A percentile compares a stretch with the other conserved stretches of the same genome.
phyloP scores from a whole-genome alignment of 441 rosid genomes.

The Daphne laureola region DNA sequence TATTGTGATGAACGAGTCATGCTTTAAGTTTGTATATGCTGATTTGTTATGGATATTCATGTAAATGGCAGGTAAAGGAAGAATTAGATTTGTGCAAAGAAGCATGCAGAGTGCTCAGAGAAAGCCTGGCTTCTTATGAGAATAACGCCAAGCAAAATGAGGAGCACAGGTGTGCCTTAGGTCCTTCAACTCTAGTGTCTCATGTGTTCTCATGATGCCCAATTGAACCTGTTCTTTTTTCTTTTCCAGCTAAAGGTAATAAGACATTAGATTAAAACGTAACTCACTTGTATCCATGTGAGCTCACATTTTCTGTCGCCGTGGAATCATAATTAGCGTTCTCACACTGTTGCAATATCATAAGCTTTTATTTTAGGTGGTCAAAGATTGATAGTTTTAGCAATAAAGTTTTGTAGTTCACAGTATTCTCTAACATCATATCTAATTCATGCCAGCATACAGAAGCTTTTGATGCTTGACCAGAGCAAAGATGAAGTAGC shows the following conservation, averaged over 20 bases:
- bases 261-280: no score
- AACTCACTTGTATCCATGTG: no score
- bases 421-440: no score
- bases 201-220: neutral
- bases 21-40: neutral
- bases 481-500: conserved; percentile 34
- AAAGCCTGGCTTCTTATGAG: conserved; percentile 33
- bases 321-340: no score
- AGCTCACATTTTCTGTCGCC: no score
- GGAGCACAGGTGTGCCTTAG: conserved; percentile 46
- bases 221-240: no score
- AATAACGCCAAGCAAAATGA: conserved; percentile 40
- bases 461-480: conserved; percentile 48
- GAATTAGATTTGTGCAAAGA: conserved; percentile 47
- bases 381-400: no score
- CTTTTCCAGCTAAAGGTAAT: no score
- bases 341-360: no score
- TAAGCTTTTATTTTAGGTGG: no score
- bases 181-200: neutral
- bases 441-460: conserved; percentile 31
- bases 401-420: no score
- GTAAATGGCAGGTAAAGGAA: conserved; percentile 39
- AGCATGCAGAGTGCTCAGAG: conserved; percentile 49
- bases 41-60: conserved; percentile 8
- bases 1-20: neutral